Evolutionary conservation across 257 asterid genomes (phyloP).

Genomic region (Salvia rosmarinus): DNA sequence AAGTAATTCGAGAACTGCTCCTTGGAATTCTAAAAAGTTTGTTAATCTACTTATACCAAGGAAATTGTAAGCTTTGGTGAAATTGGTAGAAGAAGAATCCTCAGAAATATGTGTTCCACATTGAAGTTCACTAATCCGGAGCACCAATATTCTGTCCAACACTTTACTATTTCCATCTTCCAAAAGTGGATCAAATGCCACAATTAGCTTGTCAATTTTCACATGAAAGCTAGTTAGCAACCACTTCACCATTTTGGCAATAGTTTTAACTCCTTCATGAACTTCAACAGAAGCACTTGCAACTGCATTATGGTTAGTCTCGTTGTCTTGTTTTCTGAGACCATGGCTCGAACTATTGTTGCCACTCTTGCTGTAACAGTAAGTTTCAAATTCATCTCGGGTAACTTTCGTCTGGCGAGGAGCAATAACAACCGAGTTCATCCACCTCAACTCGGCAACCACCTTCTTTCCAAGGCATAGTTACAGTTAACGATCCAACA

Average conservation of each 20-base stretch:
- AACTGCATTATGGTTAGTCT: slow-evolving; percentile 37
- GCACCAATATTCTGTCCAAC: slow-evolving; percentile 68
- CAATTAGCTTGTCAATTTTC: slow-evolving; percentile 67
- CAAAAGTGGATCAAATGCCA: slow-evolving; percentile 82
- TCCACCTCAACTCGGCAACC: slow-evolving; percentile 86
- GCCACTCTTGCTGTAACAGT: slow-evolving; percentile 38
- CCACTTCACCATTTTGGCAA: slow-evolving; percentile 97
- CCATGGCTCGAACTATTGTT: slow-evolving; percentile 38
- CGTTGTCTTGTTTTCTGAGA: slow-evolving; percentile 50
- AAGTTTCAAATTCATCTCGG: slow-evolving; percentile 48
- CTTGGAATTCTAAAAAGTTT: slow-evolving; percentile 73
- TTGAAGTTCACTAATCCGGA: slow-evolving; percentile 79
- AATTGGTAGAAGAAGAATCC: slow-evolving; percentile 53
- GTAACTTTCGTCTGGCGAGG: slow-evolving; percentile 51
- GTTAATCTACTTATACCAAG: slow-evolving; percentile 80
- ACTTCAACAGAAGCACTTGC: slow-evolving; percentile 64
- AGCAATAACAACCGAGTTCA: slow-evolving; percentile 84
- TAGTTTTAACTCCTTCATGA: slow-evolving; percentile 97
- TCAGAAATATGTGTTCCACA: slow-evolving; percentile 86
- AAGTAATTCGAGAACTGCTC: slow-evolving; percentile 83
- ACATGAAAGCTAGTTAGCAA: slow-evolving; percentile 85
- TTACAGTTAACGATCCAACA: slow-evolving; percentile 73
- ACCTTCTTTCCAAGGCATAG: slow-evolving; percentile 93
- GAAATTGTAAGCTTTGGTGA: slow-evolving; percentile 48
- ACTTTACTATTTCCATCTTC: slow-evolving; percentile 51